Conservation (phyloP, 176 grass and related monocot genomes). For the Triticum urartu region DNA sequence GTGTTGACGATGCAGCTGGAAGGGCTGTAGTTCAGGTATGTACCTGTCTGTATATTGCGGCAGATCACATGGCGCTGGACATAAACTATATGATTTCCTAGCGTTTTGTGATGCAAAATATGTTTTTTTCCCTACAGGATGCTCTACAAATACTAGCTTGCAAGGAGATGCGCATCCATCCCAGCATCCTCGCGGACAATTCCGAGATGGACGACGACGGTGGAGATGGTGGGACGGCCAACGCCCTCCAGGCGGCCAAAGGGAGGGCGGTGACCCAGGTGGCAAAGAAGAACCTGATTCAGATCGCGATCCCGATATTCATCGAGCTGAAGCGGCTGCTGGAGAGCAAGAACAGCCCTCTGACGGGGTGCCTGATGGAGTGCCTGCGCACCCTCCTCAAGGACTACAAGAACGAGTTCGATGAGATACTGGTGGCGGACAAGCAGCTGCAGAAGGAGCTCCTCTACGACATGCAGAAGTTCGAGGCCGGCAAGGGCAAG, state of each 20-base stretch:
- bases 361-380: slow-evolving; percentile 87
- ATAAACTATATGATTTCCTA: neutral
- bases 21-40: slow-evolving; percentile 82
- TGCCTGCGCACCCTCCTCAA: slow-evolving; percentile 73
- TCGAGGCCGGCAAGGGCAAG: slow-evolving; percentile 59
- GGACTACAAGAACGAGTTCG: slow-evolving; percentile 95
- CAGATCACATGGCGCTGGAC: neutral
- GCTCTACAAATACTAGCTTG: slow-evolving; percentile 87
- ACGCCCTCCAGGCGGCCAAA: slow-evolving; percentile 50
- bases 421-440: slow-evolving; percentile 89
- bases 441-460: slow-evolving; percentile 94
- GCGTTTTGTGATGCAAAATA: neutral
- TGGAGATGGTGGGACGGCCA: slow-evolving; percentile 28
- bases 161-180: slow-evolving; percentile 98
- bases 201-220: slow-evolving; percentile 77
- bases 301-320: slow-evolving; percentile 87
- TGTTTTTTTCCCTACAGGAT: slow-evolving; percentile 45
- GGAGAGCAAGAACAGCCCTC: slow-evolving; percentile 80
- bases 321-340: slow-evolving; percentile 91
- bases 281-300: slow-evolving; percentile 94
- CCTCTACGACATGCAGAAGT: slow-evolving; percentile 86
- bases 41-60: slow-evolving; percentile 3
- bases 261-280: slow-evolving; percentile 87
- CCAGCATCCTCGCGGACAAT: slow-evolving; percentile 51
- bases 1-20: slow-evolving; percentile 72